These are phyloP conservation scores for Neonectria hederae DNA, from an alignment of 2,329 filamentous ascomycete genomes.

Conservation along the genomic window DNA sequence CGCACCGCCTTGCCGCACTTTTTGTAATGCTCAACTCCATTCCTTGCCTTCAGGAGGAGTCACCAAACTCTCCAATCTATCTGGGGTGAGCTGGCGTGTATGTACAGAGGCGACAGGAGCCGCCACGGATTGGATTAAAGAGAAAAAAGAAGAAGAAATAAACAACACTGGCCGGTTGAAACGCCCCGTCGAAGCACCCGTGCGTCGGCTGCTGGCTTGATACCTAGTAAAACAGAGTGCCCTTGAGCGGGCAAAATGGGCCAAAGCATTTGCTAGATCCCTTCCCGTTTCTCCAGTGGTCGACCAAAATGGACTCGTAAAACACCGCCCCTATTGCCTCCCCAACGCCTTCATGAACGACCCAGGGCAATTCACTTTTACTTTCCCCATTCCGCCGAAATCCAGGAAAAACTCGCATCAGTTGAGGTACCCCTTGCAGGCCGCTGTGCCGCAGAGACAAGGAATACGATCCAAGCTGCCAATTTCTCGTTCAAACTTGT, in stretches of 20 bases:
- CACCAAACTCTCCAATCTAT: constrained; percentile 23
- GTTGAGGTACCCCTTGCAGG: constrained; percentile 99
- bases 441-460: constrained; percentile 93
- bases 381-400: constrained; percentile 12
- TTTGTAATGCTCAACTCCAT: constrained; percentile 21
- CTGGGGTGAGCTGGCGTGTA: constrained; percentile 20
- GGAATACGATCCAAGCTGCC: constrained; percentile 95
- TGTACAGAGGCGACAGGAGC: constrained; percentile 14
- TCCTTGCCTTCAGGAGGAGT: constrained; percentile 8
- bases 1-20: neutral
- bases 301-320: constrained; percentile 23
- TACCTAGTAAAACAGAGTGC: constrained; percentile 30
- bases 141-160: constrained; percentile 21
- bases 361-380: constrained; percentile 32
- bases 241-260: constrained; percentile 3
- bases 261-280: constrained; percentile 10
- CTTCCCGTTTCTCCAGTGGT: constrained; percentile 9
- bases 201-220: constrained; percentile 21
- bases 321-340: constrained; percentile 18
- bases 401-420: constrained; percentile 56
- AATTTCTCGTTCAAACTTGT: constrained; percentile 99
- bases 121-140: constrained; percentile 17
- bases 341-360: constrained; percentile 38
- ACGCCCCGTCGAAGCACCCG: constrained; percentile 34
- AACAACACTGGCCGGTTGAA: constrained; percentile 37